Conservation (phyloP, 208 protist genomes). For the Naegleria gruberi region DNA sequence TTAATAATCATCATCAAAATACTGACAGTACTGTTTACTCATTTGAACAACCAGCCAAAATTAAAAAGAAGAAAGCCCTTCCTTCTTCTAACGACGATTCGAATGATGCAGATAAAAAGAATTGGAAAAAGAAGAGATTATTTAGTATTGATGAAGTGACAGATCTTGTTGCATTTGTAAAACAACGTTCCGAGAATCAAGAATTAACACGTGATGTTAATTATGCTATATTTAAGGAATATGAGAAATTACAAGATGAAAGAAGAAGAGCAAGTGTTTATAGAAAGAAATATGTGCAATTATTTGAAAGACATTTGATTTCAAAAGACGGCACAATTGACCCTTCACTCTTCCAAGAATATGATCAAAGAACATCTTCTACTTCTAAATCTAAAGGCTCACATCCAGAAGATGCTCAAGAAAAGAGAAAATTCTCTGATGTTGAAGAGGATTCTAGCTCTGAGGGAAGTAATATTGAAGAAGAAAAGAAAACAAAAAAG, state of each 20-base stretch:
- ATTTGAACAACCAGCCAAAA: background rate
- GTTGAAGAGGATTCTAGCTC: background rate
- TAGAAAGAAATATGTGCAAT: background rate
- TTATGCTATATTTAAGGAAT: background rate
- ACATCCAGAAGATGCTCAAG: background rate
- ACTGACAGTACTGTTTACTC: too few species aligned
- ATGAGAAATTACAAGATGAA: background rate
- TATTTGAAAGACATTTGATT: background rate
- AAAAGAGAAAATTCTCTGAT: background rate
- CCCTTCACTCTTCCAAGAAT: background rate
- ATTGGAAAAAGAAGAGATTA: constrained; percentile 9
- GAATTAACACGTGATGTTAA: background rate
- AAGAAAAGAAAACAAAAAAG: background rate
- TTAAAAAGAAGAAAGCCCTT: background rate
- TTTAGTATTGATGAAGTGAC: background rate
- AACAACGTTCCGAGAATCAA: background rate
- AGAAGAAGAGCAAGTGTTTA: background rate
- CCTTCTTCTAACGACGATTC: background rate
- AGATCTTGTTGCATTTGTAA: background rate
- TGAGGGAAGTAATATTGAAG: background rate
- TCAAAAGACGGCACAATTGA: background rate
- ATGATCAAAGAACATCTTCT: background rate
- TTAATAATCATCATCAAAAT: background rate
- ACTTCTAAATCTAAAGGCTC: background rate
- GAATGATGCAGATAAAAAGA: background rate